phyloP scores from a whole-genome alignment of 2,329 filamentous ascomycete genomes.

The Aspergillus versicolor region DNA sequence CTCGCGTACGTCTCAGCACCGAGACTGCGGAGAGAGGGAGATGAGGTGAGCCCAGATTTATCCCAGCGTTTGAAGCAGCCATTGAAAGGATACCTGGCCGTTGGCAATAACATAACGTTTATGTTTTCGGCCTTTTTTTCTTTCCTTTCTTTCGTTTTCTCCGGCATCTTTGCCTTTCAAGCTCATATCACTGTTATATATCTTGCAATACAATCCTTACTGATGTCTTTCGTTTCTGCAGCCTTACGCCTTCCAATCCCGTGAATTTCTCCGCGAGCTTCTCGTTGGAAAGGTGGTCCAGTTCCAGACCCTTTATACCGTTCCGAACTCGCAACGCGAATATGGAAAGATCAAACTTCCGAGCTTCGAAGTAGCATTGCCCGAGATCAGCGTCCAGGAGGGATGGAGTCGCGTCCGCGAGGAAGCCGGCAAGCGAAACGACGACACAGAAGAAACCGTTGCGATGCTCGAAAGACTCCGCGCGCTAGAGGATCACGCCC shows the following conservation, averaged over 20 bases:
- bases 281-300: conserved; percentile 83
- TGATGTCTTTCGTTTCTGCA: conserved; percentile 25
- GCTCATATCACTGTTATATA: neutral
- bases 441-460: conserved; percentile 73
- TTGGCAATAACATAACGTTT: neutral
- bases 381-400: conserved; percentile 79
- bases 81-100: conserved; percentile 1
- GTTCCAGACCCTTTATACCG: conserved; percentile 81
- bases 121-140: neutral
- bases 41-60: conserved; percentile 59
- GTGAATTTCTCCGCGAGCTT: conserved; percentile 83
- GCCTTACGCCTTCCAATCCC: conserved; percentile 88
- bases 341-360: conserved; percentile 79
- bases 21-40: conserved; percentile 80
- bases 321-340: conserved; percentile 79
- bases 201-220: neutral
- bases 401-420: conserved; percentile 94
- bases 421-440: conserved; percentile 80
- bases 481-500: conserved; percentile 73
- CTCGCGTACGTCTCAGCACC: conserved; percentile 91
- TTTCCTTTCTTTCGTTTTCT: neutral
- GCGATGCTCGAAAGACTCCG: conserved; percentile 76
- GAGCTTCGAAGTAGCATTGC: conserved; percentile 67
- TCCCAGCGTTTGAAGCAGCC: neutral
- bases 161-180: neutral